Evolutionary conservation across 2,329 filamentous ascomycete species (phyloP).

Genomic region (Aspergillus fumigatus): DNA sequence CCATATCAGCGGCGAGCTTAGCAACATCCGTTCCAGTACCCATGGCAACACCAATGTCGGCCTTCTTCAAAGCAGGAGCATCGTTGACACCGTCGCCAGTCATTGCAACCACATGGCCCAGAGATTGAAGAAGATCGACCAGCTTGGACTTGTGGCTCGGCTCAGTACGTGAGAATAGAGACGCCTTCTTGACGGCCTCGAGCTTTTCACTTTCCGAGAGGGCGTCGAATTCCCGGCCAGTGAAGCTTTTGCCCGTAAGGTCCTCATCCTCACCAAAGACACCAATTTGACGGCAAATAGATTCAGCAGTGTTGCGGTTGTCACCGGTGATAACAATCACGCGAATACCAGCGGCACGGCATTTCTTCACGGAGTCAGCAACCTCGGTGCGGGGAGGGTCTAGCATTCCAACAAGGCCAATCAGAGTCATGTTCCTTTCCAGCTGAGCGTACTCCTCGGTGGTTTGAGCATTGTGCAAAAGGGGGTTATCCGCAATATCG

Average conservation of each 20-base stretch:
- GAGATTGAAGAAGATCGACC: slow-evolving; percentile 89
- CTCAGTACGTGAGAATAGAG: slow-evolving; percentile 92
- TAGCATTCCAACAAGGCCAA: slow-evolving; percentile 93
- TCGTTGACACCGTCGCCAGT: slow-evolving; percentile 99
- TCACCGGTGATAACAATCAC: slow-evolving; percentile 98
- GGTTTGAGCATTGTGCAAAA: slow-evolving; percentile 71
- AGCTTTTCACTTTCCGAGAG: slow-evolving; percentile 75
- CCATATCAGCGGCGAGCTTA: slow-evolving; percentile 96
- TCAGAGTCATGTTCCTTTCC: slow-evolving; percentile 89
- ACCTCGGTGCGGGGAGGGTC: slow-evolving; percentile 95
- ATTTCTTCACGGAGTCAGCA: slow-evolving; percentile 76
- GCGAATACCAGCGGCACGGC: slow-evolving; percentile 87
- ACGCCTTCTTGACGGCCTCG: slow-evolving; percentile 77
- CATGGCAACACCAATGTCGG: slow-evolving; percentile 98
- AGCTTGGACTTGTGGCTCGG: slow-evolving; percentile 96
- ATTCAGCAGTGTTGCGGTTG: slow-evolving; percentile 95
- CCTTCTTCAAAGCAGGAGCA: slow-evolving; percentile 94
- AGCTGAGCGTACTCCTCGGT: slow-evolving; percentile 79
- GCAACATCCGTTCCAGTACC: slow-evolving; percentile 96
- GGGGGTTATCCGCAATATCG: slow-evolving; percentile 64
- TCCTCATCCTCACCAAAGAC: slow-evolving; percentile 81
- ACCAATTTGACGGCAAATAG: slow-evolving; percentile 95
- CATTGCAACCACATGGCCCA: slow-evolving; percentile 96
- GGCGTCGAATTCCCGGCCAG: slow-evolving; percentile 89
- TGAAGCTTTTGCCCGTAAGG: slow-evolving; percentile 86